These are phyloP conservation scores for Triticum turgidum DNA, from an alignment of 176 grass and related monocot species.

Conservation along the genomic window DNA sequence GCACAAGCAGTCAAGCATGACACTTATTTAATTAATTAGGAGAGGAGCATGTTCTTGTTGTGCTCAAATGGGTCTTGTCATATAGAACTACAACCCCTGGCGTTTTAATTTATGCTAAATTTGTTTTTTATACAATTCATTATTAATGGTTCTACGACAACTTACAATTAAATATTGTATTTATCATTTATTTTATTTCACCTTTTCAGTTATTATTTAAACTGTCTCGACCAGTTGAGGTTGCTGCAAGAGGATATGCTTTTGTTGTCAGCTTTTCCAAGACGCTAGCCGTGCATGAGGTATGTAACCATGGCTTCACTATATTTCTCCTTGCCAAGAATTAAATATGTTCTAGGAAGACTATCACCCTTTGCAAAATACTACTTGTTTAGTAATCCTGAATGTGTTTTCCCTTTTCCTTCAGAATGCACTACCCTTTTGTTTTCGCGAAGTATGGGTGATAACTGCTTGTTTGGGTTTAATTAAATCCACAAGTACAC, in stretches of 20 bases:
- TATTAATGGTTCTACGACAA: not conserved
- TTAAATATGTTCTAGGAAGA: slow-evolving; percentile 30
- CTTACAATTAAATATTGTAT: not conserved
- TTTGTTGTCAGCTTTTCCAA: slow-evolving; percentile 94
- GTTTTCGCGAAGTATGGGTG: slow-evolving; percentile 96
- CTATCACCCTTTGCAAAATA: slow-evolving; percentile 16
- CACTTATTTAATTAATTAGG: slow-evolving; percentile 1
- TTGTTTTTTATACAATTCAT: not conserved
- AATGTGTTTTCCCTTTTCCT: slow-evolving; percentile 36
- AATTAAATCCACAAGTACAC: slow-evolving; percentile 64
- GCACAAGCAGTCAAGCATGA: not conserved
- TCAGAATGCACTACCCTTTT: slow-evolving; percentile 91
- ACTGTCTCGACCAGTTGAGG: slow-evolving; percentile 74
- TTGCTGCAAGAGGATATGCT: slow-evolving; percentile 85
- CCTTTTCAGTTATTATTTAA: slow-evolving; percentile 88
- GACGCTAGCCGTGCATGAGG: slow-evolving; percentile 82
- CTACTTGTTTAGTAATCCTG: slow-evolving; percentile 5
- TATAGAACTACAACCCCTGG: not conserved
- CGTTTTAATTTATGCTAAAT: not conserved
- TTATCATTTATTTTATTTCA: slow-evolving; percentile 33
- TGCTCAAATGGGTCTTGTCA: slow-evolving; percentile 17
- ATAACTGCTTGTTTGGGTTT: slow-evolving; percentile 88
- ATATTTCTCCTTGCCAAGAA: slow-evolving; percentile 18
- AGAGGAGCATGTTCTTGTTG: not conserved
- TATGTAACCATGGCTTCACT: slow-evolving; percentile 44